These are phyloP conservation scores for Bipolaris cookei DNA, from an alignment of 2,329 filamentous ascomycete genomes.

Conservation along the genomic window DNA sequence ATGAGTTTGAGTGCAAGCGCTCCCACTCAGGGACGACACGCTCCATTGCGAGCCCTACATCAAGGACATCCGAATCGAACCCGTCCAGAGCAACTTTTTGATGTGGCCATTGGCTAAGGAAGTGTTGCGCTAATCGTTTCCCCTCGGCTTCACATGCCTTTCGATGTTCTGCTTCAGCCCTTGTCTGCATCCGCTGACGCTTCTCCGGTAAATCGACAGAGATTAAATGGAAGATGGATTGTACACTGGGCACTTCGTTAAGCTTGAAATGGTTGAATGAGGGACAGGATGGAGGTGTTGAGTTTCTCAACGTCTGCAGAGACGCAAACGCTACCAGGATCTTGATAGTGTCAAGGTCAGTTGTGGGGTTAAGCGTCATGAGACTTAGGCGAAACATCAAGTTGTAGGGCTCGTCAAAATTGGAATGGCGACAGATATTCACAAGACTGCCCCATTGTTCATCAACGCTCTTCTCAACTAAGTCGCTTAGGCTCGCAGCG, in stretches of 20 bases:
- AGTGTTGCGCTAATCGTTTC: conserved; percentile 45
- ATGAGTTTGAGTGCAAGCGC: conserved; percentile 54
- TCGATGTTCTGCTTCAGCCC: conserved; percentile 15
- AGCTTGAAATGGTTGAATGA: conserved; percentile 42
- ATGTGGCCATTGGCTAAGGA: conserved; percentile 48
- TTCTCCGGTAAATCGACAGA: conserved; percentile 19
- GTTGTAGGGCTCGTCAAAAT: conserved; percentile 31
- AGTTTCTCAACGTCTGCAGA: conserved; percentile 47
- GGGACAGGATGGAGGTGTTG: conserved; percentile 45
- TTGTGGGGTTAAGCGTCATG: conserved; percentile 49
- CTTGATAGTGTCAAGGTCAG: conserved; percentile 49
- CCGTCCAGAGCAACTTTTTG: conserved; percentile 37
- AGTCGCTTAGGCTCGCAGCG: conserved; percentile 17
- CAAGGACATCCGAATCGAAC: conserved; percentile 41
- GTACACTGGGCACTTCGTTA: conserved; percentile 41
- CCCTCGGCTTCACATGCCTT: conserved; percentile 44
- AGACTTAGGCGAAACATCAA: conserved; percentile 54
- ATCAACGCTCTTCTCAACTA: conserved; percentile 41
- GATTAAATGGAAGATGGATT: conserved; percentile 44
- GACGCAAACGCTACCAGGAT: conserved; percentile 49
- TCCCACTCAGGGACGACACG: conserved; percentile 56
- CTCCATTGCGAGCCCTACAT: conserved; percentile 49
- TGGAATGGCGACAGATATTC: conserved; percentile 41
- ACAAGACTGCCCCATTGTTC: conserved; percentile 54
- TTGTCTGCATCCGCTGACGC: conserved; percentile 2